phyloP scores from a whole-genome alignment of 169 alveolate genomes.

The Theileria annulata region DNA sequence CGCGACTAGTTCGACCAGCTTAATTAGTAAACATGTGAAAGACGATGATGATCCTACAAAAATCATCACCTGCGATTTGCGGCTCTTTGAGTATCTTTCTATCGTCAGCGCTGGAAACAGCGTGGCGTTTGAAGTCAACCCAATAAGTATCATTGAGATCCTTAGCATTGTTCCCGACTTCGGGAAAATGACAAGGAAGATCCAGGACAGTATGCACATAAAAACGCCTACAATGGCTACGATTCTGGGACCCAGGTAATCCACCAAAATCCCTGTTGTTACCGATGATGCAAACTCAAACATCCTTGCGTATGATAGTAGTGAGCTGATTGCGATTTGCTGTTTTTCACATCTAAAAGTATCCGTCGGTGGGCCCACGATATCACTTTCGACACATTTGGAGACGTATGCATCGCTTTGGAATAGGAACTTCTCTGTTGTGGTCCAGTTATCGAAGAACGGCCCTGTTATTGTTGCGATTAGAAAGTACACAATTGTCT shows the following conservation, averaged over 20 bases:
- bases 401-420: slow-evolving; percentile 30
- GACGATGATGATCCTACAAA: slow-evolving; percentile 45
- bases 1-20: slow-evolving; percentile 25
- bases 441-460: slow-evolving; percentile 63
- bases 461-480: slow-evolving; percentile 58
- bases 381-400: slow-evolving; percentile 8
- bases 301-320: slow-evolving; percentile 39
- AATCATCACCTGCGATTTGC: slow-evolving; percentile 19
- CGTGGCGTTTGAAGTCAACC: slow-evolving; percentile 34
- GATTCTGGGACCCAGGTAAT: slow-evolving; percentile 43
- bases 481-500: slow-evolving; percentile 25
- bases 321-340: slow-evolving; percentile 27
- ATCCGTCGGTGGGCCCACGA: slow-evolving; percentile 11
- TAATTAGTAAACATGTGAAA: slow-evolving; percentile 39
- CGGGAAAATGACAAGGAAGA: slow-evolving; percentile 32
- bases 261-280: slow-evolving; percentile 52
- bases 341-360: slow-evolving; percentile 53
- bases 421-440: slow-evolving; percentile 52
- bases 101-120: slow-evolving; percentile 60
- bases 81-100: slow-evolving; percentile 30
- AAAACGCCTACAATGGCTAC: slow-evolving; percentile 36
- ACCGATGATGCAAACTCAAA: slow-evolving; percentile 36
- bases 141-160: slow-evolving; percentile 33
- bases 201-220: slow-evolving; percentile 42
- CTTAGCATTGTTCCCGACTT: slow-evolving; percentile 17